These are phyloP conservation scores for Fusarium kyushuense DNA, from an alignment of 2,329 filamentous ascomycete species.

Conservation along the genomic window DNA sequence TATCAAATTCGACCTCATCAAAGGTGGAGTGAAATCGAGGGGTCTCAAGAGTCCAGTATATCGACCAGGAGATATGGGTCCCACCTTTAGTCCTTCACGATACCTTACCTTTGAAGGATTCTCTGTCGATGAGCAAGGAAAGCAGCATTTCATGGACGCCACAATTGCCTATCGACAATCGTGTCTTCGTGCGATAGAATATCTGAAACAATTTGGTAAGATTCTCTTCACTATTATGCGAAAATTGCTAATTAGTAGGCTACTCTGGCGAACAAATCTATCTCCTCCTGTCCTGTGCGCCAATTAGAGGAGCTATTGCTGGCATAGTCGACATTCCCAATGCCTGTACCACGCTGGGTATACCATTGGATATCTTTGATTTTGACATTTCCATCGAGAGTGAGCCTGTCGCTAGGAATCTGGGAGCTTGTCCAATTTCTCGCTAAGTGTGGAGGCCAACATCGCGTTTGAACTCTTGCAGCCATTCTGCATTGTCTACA, in stretches of 20 bases:
- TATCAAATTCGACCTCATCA: constrained; percentile 89
- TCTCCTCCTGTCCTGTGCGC: constrained; percentile 84
- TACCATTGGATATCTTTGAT: constrained; percentile 95
- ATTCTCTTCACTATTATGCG: fast-evolving
- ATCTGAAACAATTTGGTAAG: constrained; percentile 52
- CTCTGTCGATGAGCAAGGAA: constrained; percentile 86
- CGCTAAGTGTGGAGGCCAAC: constrained; percentile 27
- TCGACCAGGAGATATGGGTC: constrained; percentile 72
- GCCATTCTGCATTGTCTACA: constrained; percentile 41
- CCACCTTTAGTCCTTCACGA: constrained; percentile 31
- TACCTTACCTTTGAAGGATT: constrained; percentile 73
- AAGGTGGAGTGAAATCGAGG: constrained; percentile 79
- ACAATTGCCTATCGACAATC: constrained; percentile 90
- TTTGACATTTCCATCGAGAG: constrained; percentile 84
- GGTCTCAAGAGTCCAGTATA: constrained; percentile 89
- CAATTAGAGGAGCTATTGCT: constrained; percentile 87
- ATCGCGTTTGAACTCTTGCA: constrained; percentile 40
- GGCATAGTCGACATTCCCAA: constrained; percentile 94
- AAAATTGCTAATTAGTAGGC: constrained; percentile 20
- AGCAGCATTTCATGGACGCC: constrained; percentile 89
- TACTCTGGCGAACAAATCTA: constrained; percentile 84
- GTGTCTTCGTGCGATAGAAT: constrained; percentile 65
- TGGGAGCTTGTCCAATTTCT: constrained; percentile 44
- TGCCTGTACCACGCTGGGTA: constrained; percentile 86
- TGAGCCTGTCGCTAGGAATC: constrained; percentile 56